Evolutionary conservation across 2,329 filamentous ascomycete species (phyloP), one percentile per base, ranked within the genome.

Genomic region (Dryadomyces quercivorus): DNA sequence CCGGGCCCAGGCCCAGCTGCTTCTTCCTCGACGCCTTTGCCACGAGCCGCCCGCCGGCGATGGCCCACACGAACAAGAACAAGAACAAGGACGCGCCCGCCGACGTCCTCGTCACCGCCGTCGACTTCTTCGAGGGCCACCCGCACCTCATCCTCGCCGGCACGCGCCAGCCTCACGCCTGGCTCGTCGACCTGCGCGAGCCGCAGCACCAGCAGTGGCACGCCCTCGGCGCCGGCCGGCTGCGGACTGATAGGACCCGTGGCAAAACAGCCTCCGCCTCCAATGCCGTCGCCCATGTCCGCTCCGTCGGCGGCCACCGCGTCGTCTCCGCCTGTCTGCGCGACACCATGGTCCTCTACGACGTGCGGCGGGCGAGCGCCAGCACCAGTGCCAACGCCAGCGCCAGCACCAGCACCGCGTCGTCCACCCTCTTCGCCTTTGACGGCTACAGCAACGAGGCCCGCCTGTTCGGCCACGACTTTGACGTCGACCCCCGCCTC

Each of bases 281-380:
- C 16, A 52, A 58, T 10, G 56, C 50, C 7, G 53, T 59, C 4
- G 69, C 76, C 0, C 76, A 80, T 55, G 63, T 83, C 36, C 70
- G 70, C 38, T 71, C 74, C 52, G 60, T 81, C 2, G 72, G 73
- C 50, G 64, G 66, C 8, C 65, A 79, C 59, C 73, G 76, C 47
- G 66, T 82, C 20, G 66, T 84, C 2, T 75, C 75, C 3, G 73
- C 77, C 0, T 78, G 80, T 1, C 65, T 80, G 2, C 61, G 65
- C 36, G 71, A 70, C 61, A 68, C 62, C 53, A 75, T 84, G 67
- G 69, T 69, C 1, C 65, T 82, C 5, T 84, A 81, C 60, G 81
- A 85, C 58, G 57, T 77, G 42, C 42, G 16, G 42, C 13, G 16
- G 15, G 16, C 42, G 42, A 3, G 42, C 7, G n/a, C 42, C 6